Base-by-base conservation (phyloP, 805 yeast genomes). In the Diddensiella santjacobensis region DNA sequence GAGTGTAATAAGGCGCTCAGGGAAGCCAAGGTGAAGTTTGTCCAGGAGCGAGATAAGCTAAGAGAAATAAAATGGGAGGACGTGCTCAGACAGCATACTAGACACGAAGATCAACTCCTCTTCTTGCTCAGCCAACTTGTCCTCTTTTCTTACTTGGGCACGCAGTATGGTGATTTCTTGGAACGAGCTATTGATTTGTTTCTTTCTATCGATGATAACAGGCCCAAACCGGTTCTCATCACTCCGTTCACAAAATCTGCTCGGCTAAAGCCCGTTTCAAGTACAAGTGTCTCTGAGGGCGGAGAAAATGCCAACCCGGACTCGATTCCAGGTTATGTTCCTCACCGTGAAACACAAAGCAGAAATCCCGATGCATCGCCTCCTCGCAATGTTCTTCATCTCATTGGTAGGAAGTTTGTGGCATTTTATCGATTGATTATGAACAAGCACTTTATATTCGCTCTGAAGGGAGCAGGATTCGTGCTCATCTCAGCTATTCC, bases 291-390 rank as follows among this genome's bases (percentile, higher is more conserved):
- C 29, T 18, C 29, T 38, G 40, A 40, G 4, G 46, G 22, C 20
- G 22, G 36, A 22, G 44, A 44, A 11, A 37, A 45, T 31, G 30
- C 42, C 10, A 24, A 15, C 17, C 50, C 50, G 13, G 50, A 47
- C 20, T 17, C 29, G n/a, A 19, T 23, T 4, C 49, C 50, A 15
- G 50, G 50, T 3, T 46, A 18, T 35, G 4, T 17, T 8, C 42
- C 49, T 2, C 29, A 42, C 15, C 18, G 17, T 4, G 26, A 42
- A 1, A 55, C 56, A 2, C 60, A 60, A 35, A 52, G 49, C 1
- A 51, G 69, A 17, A 52, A 63, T 45, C 66, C 66, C 2, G 67
- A 64, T 37, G 59, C 62, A 4, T 47, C 62, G 0, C 66, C 67
- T 1, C 66, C 68, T 1, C 52, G 63, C 29, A 50, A 43, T 17